Conservation (phyloP, 1,139 yeast species). For the Blastobotrys malaysiensis region DNA sequence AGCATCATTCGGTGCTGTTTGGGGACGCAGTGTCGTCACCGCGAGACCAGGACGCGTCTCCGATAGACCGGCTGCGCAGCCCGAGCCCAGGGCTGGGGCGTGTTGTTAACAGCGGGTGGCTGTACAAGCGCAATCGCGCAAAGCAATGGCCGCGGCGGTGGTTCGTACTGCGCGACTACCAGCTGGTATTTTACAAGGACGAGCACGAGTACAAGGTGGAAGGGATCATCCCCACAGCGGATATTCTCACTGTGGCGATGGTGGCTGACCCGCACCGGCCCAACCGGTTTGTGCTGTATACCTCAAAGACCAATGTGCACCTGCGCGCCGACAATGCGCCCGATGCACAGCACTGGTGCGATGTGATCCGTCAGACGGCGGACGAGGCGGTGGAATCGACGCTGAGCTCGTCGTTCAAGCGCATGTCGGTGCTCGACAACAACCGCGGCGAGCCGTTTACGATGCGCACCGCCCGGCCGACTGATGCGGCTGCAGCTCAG, state of each 20-base stretch:
- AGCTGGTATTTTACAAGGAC: conserved; percentile 54
- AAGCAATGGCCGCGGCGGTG: conserved; percentile 47
- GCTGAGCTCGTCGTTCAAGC: conserved; percentile 24
- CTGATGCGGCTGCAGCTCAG: background rate
- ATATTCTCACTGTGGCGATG: conserved; percentile 37
- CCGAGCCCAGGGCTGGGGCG: conserved; percentile 1
- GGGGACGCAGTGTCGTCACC: background rate
- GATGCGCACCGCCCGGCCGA: background rate
- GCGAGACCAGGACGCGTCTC: background rate
- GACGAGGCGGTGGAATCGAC: conserved; percentile 23
- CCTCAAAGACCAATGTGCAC: conserved; percentile 41
- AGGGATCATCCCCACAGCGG: conserved; percentile 40
- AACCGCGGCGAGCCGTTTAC: conserved; percentile 3
- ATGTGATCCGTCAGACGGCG: conserved; percentile 32
- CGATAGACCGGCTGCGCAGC: background rate
- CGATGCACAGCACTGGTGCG: conserved; percentile 42
- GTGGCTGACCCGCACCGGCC: conserved; percentile 36
- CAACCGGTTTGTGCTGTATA: conserved; percentile 41
- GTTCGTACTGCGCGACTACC: conserved; percentile 55
- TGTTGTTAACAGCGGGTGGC: conserved; percentile 28
- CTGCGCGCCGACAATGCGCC: conserved; percentile 37
- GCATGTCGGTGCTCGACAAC: conserved; percentile 14
- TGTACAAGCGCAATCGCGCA: conserved; percentile 28
- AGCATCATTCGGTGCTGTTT: background rate
- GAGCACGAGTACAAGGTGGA: conserved; percentile 52